Evolutionary conservation across 768 basidiomycete species (phyloP).

Genomic region (Podaxis mareebaensis): DNA sequence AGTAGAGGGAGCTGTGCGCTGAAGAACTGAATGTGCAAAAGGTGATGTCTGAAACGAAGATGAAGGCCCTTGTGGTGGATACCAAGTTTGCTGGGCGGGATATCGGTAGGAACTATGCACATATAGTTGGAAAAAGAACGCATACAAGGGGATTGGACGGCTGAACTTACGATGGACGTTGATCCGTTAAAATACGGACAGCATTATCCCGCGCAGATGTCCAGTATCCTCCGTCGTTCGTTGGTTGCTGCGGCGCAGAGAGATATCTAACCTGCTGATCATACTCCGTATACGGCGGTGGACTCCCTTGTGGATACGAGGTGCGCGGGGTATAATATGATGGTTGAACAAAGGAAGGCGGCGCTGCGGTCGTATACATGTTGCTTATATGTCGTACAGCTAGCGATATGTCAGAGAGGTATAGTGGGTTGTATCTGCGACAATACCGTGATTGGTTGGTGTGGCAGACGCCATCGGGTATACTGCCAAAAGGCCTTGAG

Average conservation of each 20-base stretch:
- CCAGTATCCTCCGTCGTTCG: slow-evolving; percentile 62
- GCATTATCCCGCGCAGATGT: slow-evolving; percentile 60
- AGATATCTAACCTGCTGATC: slow-evolving; percentile 61
- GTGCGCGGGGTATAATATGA: slow-evolving; percentile 43
- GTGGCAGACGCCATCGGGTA: slow-evolving; percentile 79
- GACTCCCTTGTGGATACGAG: slow-evolving; percentile 39
- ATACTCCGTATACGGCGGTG: slow-evolving; percentile 68
- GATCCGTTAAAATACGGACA: slow-evolving; percentile 57
- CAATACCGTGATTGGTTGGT: slow-evolving; percentile 72
- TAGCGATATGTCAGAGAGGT: slow-evolving; percentile 26
- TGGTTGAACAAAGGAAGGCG: slow-evolving; percentile 66
- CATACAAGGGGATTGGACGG: slow-evolving; percentile 23
- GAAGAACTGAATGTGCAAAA: slow-evolving; percentile 67
- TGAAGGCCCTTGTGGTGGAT: slow-evolving; percentile 38
- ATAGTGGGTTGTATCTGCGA: neutral
- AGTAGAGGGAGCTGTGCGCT: slow-evolving; percentile 56
- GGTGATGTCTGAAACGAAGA: slow-evolving; percentile 55
- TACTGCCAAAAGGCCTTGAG: slow-evolving; percentile 62
- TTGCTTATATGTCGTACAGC: slow-evolving; percentile 67
- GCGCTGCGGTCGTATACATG: slow-evolving; percentile 57
- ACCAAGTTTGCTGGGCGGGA: slow-evolving; percentile 40
- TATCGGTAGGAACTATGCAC: slow-evolving; percentile 32
- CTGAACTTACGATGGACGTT: slow-evolving; percentile 47
- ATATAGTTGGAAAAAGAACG: slow-evolving; percentile 18
- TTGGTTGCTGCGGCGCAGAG: slow-evolving; percentile 43